A percentile compares a stretch with the other conserved stretches of the same genome.
These are phyloP conservation scores for Agrostemma githago DNA, from an alignment of 148 eudicot species.

Conservation along the genomic window DNA sequence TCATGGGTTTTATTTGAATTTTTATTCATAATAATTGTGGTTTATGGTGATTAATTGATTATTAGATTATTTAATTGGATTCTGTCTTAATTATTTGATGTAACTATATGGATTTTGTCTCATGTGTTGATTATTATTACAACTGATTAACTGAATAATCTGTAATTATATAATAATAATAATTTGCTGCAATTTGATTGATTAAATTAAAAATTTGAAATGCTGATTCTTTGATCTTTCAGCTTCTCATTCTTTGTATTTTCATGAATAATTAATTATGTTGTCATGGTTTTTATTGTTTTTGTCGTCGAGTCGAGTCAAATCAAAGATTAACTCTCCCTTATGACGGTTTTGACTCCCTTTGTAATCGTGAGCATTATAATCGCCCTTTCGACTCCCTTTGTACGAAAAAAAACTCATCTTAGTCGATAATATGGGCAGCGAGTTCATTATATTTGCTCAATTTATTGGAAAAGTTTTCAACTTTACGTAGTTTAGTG, in stretches of 20 bases:
- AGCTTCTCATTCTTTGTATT: background rate
- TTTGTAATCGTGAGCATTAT: no score
- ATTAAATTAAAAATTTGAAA: background rate
- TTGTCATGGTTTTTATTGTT: background rate
- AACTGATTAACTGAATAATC: background rate
- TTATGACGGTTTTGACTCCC: no score
- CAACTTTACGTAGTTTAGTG: no score
- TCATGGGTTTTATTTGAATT: conserved; percentile 8
- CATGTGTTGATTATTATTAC: conserved; percentile 4
- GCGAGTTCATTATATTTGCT: no score
- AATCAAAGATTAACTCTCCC: no score
- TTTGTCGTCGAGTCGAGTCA: background rate
- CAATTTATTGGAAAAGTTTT: no score
- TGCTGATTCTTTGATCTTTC: conserved; percentile 18
- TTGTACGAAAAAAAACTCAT: no score
- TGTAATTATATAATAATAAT: background rate
- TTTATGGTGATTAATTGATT: background rate
- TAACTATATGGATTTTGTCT: conserved; percentile 22
- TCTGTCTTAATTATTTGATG: background rate
- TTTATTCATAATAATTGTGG: background rate
- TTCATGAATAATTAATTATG: conserved; percentile 12
- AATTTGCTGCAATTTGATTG: no score
- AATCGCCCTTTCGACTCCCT: no score
- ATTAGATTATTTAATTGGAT: conserved; percentile 4
- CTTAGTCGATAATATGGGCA: no score